Conservation (phyloP, 345 rosid genomes). For the Odontarrhena argentea region DNA sequence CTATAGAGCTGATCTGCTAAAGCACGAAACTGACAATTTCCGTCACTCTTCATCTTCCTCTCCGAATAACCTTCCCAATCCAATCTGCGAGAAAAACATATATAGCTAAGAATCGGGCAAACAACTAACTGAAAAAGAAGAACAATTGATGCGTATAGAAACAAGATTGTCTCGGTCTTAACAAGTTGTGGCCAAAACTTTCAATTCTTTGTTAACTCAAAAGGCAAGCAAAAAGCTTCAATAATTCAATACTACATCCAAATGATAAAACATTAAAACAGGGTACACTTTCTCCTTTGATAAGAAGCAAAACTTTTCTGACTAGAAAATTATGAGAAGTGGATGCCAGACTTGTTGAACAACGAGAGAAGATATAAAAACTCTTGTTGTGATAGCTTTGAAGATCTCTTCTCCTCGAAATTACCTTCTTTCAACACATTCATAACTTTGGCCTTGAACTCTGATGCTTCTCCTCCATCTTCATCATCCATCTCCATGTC, state of each 20-base stretch:
- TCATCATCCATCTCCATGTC: constrained; percentile 58
- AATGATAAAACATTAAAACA: constrained; percentile 15
- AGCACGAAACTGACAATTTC: constrained; percentile 23
- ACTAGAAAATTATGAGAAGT: constrained; percentile 49
- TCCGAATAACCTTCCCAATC: constrained; percentile 10
- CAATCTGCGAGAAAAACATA: not conserved
- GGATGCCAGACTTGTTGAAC: constrained; percentile 85
- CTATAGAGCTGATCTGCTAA: constrained; percentile 21
- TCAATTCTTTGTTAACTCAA: no score
- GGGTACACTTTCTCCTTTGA: constrained; percentile 9
- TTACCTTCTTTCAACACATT: constrained; percentile 66
- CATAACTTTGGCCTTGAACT: constrained; percentile 68
- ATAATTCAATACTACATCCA: constrained; percentile 2
- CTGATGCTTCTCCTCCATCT: constrained; percentile 54
- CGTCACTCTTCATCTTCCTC: not conserved
- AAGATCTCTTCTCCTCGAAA: constrained; percentile 76
- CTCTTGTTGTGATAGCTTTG: constrained; percentile 75
- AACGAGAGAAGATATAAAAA: constrained; percentile 77
- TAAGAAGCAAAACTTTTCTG: constrained; percentile 10
- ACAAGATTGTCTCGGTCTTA: no score
- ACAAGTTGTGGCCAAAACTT: no score
- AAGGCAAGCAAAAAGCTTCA: not conserved
- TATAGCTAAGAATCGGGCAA: not conserved
- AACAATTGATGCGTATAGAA: not conserved
- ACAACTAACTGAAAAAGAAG: not conserved